These are phyloP conservation scores for Acanthamoeba quina DNA, from an alignment of 208 protist genomes.

Conservation along the genomic window DNA sequence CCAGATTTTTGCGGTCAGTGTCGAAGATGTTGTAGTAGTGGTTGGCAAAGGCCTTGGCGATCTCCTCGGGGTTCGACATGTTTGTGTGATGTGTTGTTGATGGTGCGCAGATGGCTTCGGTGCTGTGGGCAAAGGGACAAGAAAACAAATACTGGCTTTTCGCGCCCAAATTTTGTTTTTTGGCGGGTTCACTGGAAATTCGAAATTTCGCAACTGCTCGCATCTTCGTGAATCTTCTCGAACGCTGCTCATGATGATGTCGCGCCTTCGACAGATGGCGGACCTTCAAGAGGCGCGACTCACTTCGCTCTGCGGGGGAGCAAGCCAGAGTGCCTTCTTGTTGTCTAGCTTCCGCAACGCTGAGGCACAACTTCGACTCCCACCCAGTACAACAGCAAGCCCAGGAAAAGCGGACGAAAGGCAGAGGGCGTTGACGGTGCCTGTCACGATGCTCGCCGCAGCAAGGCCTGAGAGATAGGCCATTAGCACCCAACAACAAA, in stretches of 20 bases:
- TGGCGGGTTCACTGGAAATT: not conserved
- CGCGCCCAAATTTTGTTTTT: not conserved
- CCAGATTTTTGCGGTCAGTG: slow-evolving; percentile 23
- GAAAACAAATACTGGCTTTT: not conserved
- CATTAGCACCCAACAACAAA: no score
- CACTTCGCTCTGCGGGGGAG: no score
- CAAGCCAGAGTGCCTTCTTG: no score
- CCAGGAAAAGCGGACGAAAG: no score
- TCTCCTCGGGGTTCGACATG: slow-evolving; percentile 57
- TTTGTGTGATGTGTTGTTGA: not conserved
- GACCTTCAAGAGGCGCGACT: no score
- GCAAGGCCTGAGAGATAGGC: no score
- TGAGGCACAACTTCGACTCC: no score
- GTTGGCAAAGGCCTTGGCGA: slow-evolving; percentile 62
- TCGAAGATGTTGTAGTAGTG: slow-evolving; percentile 70
- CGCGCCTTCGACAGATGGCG: no score
- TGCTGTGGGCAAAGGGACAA: not conserved
- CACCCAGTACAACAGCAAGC: no score
- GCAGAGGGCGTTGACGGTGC: no score
- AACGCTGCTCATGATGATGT: not conserved
- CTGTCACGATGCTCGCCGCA: no score
- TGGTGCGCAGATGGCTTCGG: not conserved
- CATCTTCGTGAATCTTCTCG: not conserved
- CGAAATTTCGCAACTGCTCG: not conserved
- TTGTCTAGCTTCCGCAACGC: no score